Conservation (phyloP, 1,139 yeast genomes). For the Pichia cactophila region DNA sequence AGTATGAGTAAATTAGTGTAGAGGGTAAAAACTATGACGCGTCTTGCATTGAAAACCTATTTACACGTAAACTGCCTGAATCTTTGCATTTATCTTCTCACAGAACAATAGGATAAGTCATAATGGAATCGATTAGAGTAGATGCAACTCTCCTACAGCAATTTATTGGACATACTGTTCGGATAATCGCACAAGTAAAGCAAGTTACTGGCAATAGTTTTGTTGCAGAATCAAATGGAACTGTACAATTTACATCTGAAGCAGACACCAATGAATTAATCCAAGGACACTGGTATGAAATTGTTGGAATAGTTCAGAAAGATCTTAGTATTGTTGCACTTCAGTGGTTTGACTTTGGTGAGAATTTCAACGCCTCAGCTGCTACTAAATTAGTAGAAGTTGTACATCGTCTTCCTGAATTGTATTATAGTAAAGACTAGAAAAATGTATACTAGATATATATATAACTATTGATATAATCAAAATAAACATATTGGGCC, state of each 20-base stretch:
- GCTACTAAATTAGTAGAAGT: conserved; percentile 29
- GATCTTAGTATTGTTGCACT: conserved; percentile 28
- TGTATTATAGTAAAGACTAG: conserved; percentile 1
- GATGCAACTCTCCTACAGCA: conserved; percentile 30
- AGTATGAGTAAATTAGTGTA: too few species aligned
- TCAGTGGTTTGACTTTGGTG: conserved; percentile 30
- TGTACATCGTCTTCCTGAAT: conserved; percentile 9
- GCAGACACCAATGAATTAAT: conserved; percentile 15
- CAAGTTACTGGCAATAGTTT: conserved; percentile 11
- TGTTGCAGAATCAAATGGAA: conserved; percentile 21
- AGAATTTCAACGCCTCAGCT: conserved; percentile 28
- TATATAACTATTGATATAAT: too few species aligned
- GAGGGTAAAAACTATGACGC: too few species aligned
- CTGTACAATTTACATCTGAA: conserved; percentile 12
- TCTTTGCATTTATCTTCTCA: background rate
- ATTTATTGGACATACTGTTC: conserved; percentile 28
- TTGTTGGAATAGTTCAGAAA: conserved; percentile 30
- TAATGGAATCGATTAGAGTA: conserved; percentile 29
- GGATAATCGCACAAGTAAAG: conserved; percentile 30
- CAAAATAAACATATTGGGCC: background rate
- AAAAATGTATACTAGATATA: background rate
- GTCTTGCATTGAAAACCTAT: too few species aligned
- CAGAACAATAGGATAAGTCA: background rate
- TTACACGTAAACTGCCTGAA: too few species aligned
- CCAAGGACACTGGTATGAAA: conserved; percentile 29